Base-by-base conservation (phyloP, 2,329 filamentous ascomycete species). In the Metarhizium album region DNA sequence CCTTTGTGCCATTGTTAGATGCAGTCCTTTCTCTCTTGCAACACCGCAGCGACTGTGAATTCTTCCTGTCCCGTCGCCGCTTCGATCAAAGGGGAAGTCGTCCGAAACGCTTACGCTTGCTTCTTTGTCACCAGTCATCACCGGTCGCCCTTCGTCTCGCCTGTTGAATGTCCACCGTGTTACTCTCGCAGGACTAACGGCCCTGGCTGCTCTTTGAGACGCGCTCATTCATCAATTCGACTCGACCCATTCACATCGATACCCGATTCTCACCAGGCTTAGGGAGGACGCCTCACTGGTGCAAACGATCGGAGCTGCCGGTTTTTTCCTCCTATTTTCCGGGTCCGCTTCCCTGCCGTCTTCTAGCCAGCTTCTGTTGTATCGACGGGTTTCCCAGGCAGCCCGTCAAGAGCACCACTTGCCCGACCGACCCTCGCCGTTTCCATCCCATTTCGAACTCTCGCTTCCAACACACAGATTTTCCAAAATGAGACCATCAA, bases 401-500 rank as follows among this genome's bases (percentile, higher is more conserved):
- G 20, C 4, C 13, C 7, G 16, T 35, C 40, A 16, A 43, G 20
- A 3, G 7, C 40, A 18, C 20, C 18, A 24, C 11, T 43, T 9
- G 14, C 22, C 20, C 40, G 20, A 43, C 22, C 20, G 42, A 40
- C n/a, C 8, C 23, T 47, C 20, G 35, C 24, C 13, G 4, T 43
- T 23, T 7, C 13, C 9, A 14, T 51, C 47, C n/a, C 50, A n/a
- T 48, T 53, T 50, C 45, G 31, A 33, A 57, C 57, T 35, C 31
- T 59, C 54, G 53, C 53, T 58, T 48, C 27, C 50, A 23, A 43
- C 14, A 11, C 22, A 35, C 16, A 40, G 8, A 20, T 20, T 40
- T 13, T 13, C 20, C 52, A 64, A 48, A 35, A 69, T 69, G 66
- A 67, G 63, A 57, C 52, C 59, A 18, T 59, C 62, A 53, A 57